Evolutionary conservation across 306 rosid species (phyloP), one percentile per base, ranked within the genome.

Genomic region (Mimosa bimucronata): DNA sequence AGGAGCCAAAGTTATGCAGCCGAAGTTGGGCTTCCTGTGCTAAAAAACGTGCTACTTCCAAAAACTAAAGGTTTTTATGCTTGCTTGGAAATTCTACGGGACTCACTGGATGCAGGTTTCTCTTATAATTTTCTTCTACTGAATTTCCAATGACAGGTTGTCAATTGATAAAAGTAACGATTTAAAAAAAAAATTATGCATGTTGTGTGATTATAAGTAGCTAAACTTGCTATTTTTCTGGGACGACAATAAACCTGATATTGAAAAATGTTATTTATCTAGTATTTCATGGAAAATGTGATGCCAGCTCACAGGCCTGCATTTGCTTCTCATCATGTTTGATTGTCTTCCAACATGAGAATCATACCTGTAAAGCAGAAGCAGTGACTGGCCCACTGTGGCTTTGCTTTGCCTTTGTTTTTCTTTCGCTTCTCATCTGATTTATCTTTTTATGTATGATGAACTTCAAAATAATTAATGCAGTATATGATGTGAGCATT

Each of bases 81-180:
- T 85, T 91, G 98, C 88, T 81, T 96, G 87, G 91, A 88, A 88
- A 78, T 82, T 79, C 87, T 96, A 16, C 84, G 89, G 74, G 87
- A 71, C 82, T 90, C 98, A 38, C 73, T 96, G 82, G 93, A 96
- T 84, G 97, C 94, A 91, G 98, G 99, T 96, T 85, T n/a, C 10
- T 83, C 58, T 37, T 16, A 66, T 12, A 71, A 41, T 42, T 64
- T 77, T 31, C 41, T 66, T 3, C 31, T 60, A 62, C 76, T 65
- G 44, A 29, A 42, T 66, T 31, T 48, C 45, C 3, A 21, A 30
- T 14, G 53, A 58, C 61, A 77, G 31, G 58, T 28, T 6, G 34
- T 66, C 77, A 58, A 30, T 78, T 78, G 64, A 66, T 45, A 14
- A 70, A 34, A 23, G 34, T 65, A 16, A 28, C 61, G 34, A 25